Evolutionary conservation across 2,329 filamentous ascomycete species (phyloP), one percentile per base, ranked within the genome.

Genomic region (Curvularia sp.): DNA sequence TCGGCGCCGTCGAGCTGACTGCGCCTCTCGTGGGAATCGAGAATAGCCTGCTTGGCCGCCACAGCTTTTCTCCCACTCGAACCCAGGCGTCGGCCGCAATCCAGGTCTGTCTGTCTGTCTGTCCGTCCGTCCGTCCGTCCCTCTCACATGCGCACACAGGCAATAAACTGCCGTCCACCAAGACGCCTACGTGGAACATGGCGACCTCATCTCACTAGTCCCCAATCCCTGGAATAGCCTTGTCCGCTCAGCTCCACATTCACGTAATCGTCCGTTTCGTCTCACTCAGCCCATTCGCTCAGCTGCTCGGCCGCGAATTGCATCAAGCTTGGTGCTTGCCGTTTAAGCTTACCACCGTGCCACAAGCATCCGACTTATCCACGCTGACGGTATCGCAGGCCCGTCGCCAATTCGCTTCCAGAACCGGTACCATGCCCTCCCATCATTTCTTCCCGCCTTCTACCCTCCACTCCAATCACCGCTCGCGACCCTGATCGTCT

Each of bases 291-390:
- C 60, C 15, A 56, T 59, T 67, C 59, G 64, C 63, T 65, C 63
- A 60, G 57, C 45, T 13, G 51, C 65, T 69, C 59, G 65, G 67
- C 64, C 60, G 57, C 32, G 53, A 55, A 38, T 65, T 67, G 49
- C 52, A 66, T 70, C 67, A 71, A 70, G 70, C 71, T 67, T 70
- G 69, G 68, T 70, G 66, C 56, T 56, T 64, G 59, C 64, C 52
- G 41, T 67, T 74, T 73, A 74, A 75, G 72, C 72, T 75, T 75
- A 76, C 72, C 39, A 65, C 55, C 58, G 65, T 70, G 57, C 64
- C 67, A 68, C 60, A 59, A 65, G 64, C 64, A 64, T 66, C 65
- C 67, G 57, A 61, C 58, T 63, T 63, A 63, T 57, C 67, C 72
- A 71, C 61, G 61, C 67, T 67, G 65, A 70, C 65, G 69, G 66